Evolutionary conservation across 2,329 filamentous ascomycete species (phyloP).

Genomic region (Diaporthe vaccinii): DNA sequence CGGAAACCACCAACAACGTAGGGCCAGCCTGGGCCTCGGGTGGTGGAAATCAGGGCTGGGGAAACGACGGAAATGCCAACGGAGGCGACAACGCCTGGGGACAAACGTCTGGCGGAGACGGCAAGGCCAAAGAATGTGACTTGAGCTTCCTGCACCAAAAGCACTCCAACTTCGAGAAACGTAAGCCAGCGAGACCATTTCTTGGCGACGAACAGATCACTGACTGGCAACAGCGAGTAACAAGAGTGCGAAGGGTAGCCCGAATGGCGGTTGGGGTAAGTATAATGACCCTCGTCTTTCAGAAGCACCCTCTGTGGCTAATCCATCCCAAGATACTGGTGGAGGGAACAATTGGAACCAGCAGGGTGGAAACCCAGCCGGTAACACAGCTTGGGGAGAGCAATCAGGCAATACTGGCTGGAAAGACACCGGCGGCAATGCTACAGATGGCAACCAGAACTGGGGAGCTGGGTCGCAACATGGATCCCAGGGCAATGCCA

Average conservation of each 20-base stretch:
- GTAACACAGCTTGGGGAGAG: background rate
- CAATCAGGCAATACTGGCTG: slow-evolving; percentile 1
- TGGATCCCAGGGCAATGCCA: slow-evolving; percentile 12
- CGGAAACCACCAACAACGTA: slow-evolving; percentile 33
- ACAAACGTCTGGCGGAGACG: background rate
- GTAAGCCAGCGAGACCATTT: background rate
- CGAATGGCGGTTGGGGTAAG: slow-evolving; percentile 32
- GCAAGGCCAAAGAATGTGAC: background rate
- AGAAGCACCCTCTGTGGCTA: background rate
- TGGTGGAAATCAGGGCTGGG: slow-evolving; percentile 15
- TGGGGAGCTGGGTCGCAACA: slow-evolving; percentile 20
- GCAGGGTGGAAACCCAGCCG: slow-evolving; percentile 2
- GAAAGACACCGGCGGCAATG: background rate
- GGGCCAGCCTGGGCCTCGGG: slow-evolving; percentile 22
- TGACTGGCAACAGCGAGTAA: slow-evolving; percentile 26
- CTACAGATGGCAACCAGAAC: slow-evolving; percentile 25
- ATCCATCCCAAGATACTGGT: background rate
- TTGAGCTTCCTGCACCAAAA: slow-evolving; percentile 23
- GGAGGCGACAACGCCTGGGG: background rate
- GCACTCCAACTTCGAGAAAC: background rate
- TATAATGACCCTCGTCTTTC: background rate
- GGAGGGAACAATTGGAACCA: background rate
- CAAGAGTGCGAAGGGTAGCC: slow-evolving; percentile 30
- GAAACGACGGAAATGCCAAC: slow-evolving; percentile 8
- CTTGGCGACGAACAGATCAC: background rate